Conservation (phyloP, 164 flowering plant species). For the Berberis thunbergii region DNA sequence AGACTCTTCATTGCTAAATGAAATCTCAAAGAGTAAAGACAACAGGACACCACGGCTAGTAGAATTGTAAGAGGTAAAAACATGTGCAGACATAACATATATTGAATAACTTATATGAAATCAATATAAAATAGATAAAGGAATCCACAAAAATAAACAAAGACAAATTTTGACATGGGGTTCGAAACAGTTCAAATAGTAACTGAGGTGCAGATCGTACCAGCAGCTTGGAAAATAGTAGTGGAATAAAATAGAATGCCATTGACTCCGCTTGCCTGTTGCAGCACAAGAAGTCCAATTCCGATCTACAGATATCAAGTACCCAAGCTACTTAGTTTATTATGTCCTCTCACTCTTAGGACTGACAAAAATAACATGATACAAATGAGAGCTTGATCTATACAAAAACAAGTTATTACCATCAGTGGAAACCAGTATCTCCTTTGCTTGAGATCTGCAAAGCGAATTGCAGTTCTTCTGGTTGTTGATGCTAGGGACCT, state of each 20-base stretch:
- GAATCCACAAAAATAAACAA: no score
- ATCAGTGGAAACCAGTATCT: conserved; percentile 79
- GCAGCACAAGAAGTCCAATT: conserved; percentile 73
- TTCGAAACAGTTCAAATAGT: not conserved
- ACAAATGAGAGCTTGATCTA: not conserved
- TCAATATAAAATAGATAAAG: no score
- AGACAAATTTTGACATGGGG: not conserved
- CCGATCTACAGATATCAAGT: conserved; percentile 50
- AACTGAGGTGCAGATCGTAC: conserved; percentile 25
- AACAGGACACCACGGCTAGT: no score
- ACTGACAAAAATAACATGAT: not conserved
- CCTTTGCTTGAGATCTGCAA: conserved; percentile 63
- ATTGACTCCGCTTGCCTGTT: conserved; percentile 82
- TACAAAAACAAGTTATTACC: conserved; percentile 30
- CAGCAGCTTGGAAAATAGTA: conserved; percentile 71
- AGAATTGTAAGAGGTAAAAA: no score
- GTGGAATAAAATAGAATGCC: conserved; percentile 85
- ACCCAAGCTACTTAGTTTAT: not conserved
- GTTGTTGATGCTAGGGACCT: conserved; percentile 54
- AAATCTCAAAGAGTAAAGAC: no score
- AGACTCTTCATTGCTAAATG: no score
- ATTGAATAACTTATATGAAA: no score
- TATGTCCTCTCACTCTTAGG: not conserved
- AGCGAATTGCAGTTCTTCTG: conserved; percentile 44
- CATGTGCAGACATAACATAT: no score